Base-by-base conservation (phyloP, 768 basidiomycete genomes). In the Stropharia rugosoannulata region DNA sequence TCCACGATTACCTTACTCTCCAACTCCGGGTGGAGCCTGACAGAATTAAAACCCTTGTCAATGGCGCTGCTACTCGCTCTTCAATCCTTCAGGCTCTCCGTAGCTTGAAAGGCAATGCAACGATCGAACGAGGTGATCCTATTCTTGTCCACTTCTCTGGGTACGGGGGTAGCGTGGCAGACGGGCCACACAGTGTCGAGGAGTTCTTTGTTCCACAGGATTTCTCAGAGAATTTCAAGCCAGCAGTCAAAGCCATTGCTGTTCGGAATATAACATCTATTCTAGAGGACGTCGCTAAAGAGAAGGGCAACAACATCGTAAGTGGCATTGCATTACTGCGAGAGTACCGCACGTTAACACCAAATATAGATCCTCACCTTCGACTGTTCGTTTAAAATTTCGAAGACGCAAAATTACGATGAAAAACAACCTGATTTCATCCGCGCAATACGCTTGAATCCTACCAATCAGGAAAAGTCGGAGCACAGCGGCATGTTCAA, bases 281-380 rank as follows among this genome's bases (percentile, higher is more conserved):
- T n/a, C 29, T 61, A 2, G 39, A 32, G 10, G 38, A 46, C 9
- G 49, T 61, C 18, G 60, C 57, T 6, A 43, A 55, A n/a, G 40
- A 11, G 5, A 57, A 61, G n/a, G 56, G 60, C 15, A 51, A 61
- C 15, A 61, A 61, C 12, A 61, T 61, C n/a, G 60, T 61, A 3
- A 39, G 60, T 55, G 15, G 41, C 47, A 47, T 32, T 11, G 13
- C 15, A 18, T 36, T 43, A 22, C 22, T 12, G 27, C 11, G 10
- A 3, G n/a, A 7, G 10, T 5, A 11, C 5, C 35, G 8, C 35
- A 9, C 19, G n/a, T 43, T 37, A 46, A 22, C 45, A 15, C 8
- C 29, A 27, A 3, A 46, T 15, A 8, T 19, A 61, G 59, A 61
- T 56, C 4, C 45, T 61, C 11, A 43, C 57, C 15, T 46, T 58